Percentiles rank a stretch among this genome's conserved stretches.
phyloP scores from a whole-genome alignment of 345 rosid genomes.

The Litchi chinensis region DNA sequence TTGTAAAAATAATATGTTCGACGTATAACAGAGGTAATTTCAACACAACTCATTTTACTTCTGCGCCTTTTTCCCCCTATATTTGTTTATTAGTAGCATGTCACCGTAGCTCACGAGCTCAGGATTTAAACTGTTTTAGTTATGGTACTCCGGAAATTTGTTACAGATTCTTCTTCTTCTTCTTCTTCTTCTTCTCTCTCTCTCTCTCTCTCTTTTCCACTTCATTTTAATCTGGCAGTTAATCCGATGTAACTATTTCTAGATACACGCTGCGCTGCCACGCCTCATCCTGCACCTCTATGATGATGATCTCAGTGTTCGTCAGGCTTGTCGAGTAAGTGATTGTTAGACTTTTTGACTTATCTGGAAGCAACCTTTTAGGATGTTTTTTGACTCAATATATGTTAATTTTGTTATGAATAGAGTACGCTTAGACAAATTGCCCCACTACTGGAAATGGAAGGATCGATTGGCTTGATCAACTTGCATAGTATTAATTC shows the following conservation, averaged over 20 bases:
- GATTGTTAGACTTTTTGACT: constrained; percentile 19
- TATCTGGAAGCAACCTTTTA: constrained; percentile 19
- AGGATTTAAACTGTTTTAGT: neutral
- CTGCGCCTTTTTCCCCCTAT: neutral
- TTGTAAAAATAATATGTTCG: neutral
- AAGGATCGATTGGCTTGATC: constrained; percentile 52
- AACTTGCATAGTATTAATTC: constrained; percentile 62
- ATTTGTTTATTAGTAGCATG: neutral
- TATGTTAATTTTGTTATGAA: constrained; percentile 26
- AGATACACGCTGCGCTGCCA: constrained; percentile 85
- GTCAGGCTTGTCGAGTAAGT: constrained; percentile 90
- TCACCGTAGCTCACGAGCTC: neutral
- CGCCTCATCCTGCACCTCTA: constrained; percentile 81
- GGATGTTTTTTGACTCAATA: constrained; percentile 21
- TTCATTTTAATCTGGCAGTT: constrained; percentile 7
- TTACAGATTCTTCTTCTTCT: neutral
- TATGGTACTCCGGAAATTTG: constrained; percentile 5
- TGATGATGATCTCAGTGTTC: constrained; percentile 72
- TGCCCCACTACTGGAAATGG: constrained; percentile 67
- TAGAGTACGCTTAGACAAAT: constrained; percentile 74
- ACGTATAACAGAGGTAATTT: no score
- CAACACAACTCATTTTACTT: neutral
- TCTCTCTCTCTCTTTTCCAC: neutral
- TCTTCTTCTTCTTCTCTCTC: neutral
- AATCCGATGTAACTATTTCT: constrained; percentile 27